Percentiles rank a stretch among this genome's conserved stretches.
Conservation (phyloP, 345 rosid species). For the Aquilaria sinensis region DNA sequence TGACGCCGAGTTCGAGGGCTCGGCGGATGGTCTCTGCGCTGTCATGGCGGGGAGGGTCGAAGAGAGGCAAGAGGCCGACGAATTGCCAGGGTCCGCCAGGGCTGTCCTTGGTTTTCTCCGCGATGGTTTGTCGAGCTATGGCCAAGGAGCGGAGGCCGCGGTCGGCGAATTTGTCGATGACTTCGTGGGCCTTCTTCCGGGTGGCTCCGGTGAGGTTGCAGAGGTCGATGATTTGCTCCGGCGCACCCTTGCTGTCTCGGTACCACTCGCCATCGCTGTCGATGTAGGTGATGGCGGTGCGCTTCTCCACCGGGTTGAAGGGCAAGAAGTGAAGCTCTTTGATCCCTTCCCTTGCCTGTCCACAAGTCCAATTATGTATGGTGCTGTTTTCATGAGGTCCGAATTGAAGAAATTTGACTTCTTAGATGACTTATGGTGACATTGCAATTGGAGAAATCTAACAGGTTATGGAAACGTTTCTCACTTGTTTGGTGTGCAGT, state of each 20-base stretch:
- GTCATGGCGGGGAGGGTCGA: conserved; percentile 89
- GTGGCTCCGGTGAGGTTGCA: conserved; percentile 56
- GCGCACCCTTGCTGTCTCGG: conserved; percentile 89
- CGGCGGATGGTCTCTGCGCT: conserved; percentile 76
- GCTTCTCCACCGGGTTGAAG: conserved; percentile 90
- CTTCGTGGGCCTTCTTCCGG: conserved; percentile 41
- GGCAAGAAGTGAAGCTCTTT: conserved; percentile 89
- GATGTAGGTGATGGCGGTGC: conserved; percentile 85
- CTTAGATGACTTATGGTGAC: too few relatives aligned
- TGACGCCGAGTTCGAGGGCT: conserved; percentile 81
- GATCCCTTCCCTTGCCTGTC: conserved; percentile 83
- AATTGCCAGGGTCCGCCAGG: conserved; percentile 79
- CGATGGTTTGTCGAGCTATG: conserved; percentile 61
- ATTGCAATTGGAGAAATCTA: too few relatives aligned
- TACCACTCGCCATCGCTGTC: conserved; percentile 72
- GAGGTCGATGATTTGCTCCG: conserved; percentile 91
- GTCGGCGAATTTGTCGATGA: conserved; percentile 63
- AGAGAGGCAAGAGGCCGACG: conserved; percentile 87
- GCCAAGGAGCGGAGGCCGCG: conserved; percentile 87
- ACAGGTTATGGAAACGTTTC: too few relatives aligned
- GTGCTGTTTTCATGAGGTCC: too few relatives aligned
- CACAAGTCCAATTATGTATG: not conserved
- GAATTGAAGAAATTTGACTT: too few relatives aligned
- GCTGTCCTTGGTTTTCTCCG: conserved; percentile 75
- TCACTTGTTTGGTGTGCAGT: too few relatives aligned